phyloP scores from a whole-genome alignment of 768 basidiomycete genomes.

The Tulasnella sp. region DNA sequence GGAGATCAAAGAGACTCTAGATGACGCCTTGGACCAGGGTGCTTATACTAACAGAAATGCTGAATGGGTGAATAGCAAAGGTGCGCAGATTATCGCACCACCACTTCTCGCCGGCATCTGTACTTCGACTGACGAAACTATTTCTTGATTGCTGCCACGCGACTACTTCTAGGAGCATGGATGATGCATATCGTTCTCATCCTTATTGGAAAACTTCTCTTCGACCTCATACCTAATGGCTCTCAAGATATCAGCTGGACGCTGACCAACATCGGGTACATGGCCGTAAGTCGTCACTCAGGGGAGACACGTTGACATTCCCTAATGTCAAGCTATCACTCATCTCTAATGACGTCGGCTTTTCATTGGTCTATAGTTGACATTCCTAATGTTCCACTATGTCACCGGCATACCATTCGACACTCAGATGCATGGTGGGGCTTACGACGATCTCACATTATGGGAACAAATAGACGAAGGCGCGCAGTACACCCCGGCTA shows the following conservation, averaged over 20 bases:
- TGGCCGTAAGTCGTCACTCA: slow-evolving; percentile 61
- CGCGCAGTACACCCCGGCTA: slow-evolving; percentile 95
- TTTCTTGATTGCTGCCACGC: background rate
- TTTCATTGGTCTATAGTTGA: slow-evolving; percentile 42
- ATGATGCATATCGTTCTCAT: slow-evolving; percentile 93
- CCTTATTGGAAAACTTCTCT: slow-evolving; percentile 75
- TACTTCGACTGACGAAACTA: slow-evolving; percentile 2
- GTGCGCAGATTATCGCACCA: slow-evolving; percentile 29
- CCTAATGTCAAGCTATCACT: background rate
- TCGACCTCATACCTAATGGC: slow-evolving; percentile 92
- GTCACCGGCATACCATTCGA: slow-evolving; percentile 96
- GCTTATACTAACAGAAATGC: slow-evolving; percentile 80
- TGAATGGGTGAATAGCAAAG: slow-evolving; percentile 91
- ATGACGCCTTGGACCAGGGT: slow-evolving; percentile 69
- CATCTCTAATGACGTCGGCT: background rate
- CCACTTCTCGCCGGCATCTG: background rate
- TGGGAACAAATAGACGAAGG: slow-evolving; percentile 99
- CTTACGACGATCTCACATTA: slow-evolving; percentile 92
- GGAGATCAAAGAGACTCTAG: slow-evolving; percentile 58
- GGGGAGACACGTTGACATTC: background rate
- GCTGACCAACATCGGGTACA: slow-evolving; percentile 80
- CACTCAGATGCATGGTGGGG: slow-evolving; percentile 75
- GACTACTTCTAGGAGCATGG: slow-evolving; percentile 69
- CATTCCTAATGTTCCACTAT: slow-evolving; percentile 98
- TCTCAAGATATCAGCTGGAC: slow-evolving; percentile 94